These are phyloP conservation scores for Musa itinerans DNA, from an alignment of 176 grass and related monocot genomes.

Conservation along the genomic window DNA sequence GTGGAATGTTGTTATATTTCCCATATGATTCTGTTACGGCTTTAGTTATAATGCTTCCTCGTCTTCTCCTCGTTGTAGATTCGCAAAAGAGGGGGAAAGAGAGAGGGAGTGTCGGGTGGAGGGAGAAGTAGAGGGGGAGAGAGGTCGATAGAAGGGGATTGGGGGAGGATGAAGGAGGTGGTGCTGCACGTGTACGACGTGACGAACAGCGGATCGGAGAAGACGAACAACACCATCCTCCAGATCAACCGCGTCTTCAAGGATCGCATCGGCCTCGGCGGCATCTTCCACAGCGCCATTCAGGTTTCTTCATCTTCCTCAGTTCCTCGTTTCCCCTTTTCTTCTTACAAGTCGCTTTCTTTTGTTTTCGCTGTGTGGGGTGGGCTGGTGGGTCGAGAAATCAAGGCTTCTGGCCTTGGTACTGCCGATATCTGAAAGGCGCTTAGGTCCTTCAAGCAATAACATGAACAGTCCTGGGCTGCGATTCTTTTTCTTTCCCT, in stretches of 20 bases:
- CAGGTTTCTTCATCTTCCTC: constrained; percentile 32
- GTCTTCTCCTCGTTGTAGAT: neutral
- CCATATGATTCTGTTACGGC: no score
- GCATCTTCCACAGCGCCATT: constrained; percentile 99
- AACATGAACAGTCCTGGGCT: neutral
- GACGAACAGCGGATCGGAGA: constrained; percentile 91
- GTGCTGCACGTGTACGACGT: constrained; percentile 97
- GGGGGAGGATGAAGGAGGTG: constrained; percentile 73
- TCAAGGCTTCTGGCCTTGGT: neutral
- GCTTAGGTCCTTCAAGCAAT: neutral
- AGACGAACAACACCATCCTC: constrained; percentile 96
- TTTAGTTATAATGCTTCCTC: neutral
- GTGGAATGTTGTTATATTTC: no score
- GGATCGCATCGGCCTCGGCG: constrained; percentile 97
- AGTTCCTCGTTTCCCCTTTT: neutral
- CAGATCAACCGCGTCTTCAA: constrained; percentile 99
- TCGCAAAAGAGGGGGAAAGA: neutral
- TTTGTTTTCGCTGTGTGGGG: no score
- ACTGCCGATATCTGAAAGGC: neutral
- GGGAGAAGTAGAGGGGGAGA: neutral
- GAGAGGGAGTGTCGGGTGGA: neutral
- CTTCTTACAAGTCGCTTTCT: neutral
- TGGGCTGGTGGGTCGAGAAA: neutral
- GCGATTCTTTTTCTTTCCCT: no score
- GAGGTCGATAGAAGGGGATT: neutral